Evolutionary conservation across 495 filamentous ascomycete species (phyloP).

Genomic region (Apodospora peruviana): DNA sequence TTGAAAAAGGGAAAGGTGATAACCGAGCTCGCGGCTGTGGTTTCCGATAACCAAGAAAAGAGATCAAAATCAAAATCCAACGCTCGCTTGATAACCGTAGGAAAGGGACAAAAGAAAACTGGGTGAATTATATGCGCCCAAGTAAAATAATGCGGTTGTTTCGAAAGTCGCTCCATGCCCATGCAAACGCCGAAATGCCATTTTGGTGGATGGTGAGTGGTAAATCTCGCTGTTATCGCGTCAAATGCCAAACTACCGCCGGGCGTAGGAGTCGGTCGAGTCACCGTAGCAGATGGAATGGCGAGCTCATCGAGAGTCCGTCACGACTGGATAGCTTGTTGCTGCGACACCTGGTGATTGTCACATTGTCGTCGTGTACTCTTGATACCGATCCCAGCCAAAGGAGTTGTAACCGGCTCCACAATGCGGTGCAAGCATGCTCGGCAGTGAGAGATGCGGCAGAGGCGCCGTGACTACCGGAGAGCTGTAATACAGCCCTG

Average conservation of each 20-base stretch:
- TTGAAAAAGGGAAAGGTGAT: conserved; percentile 22
- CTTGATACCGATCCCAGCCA: conserved; percentile 69
- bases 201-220: conserved; percentile 18
- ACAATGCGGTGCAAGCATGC: conserved; percentile 82
- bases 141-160: conserved; percentile 22
- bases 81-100: conserved; percentile 37
- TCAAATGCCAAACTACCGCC: conserved; percentile 10
- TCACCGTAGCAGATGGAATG: background rate
- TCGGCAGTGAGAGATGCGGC: conserved; percentile 78
- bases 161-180: conserved; percentile 32
- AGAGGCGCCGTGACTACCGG: conserved; percentile 62
- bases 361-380: conserved; percentile 60
- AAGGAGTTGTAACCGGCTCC: conserved; percentile 71
- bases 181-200: conserved; percentile 33
- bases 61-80: conserved; percentile 17
- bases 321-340: conserved; percentile 34
- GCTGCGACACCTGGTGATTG: conserved; percentile 43
- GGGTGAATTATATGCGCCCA: conserved; percentile 16
- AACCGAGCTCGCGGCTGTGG: conserved; percentile 39
- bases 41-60: conserved; percentile 23
- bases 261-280: background rate
- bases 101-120: conserved; percentile 16
- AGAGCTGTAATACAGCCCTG: conserved; percentile 56
- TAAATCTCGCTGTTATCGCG: conserved; percentile 14
- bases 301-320: conserved; percentile 26